Evolutionary conservation across 2,329 filamentous ascomycete species (phyloP), one percentile per base, ranked within the genome.

Genomic region (Apiospora phragmitis): DNA sequence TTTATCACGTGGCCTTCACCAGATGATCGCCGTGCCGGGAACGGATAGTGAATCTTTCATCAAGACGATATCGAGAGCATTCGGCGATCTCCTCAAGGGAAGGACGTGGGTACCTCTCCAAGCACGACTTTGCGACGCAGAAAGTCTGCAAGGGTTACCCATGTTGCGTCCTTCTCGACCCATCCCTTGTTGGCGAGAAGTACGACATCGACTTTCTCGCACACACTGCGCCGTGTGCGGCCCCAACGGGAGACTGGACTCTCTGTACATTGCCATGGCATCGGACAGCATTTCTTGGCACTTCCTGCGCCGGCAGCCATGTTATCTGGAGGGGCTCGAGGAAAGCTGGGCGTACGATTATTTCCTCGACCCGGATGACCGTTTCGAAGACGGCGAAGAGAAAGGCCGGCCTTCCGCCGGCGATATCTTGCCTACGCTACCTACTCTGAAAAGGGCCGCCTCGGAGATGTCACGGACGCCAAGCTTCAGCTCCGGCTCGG

Each of bases 261-360:
- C 88, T 26, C 78, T 90, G 18, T 90, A 90, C 74, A 88, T 90
- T 70, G 87, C 88, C 70, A 87, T 89, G 86, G 80, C 82, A 16
- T 76, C 82, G 7, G 84, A 87, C 70, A 85, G 84, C 8, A 80
- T 90, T n/a, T 87, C 87, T 2, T 90, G 88, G 88, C 82, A 85
- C 71, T 84, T 83, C 43, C 79, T 90, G 41, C 82, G 82, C 69
- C 80, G 83, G 43, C 82, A 85, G 4, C 84, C 85, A 0, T 80
- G 85, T 2, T 87, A 84, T 72, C 79, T 87, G 8, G 81, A 86
- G 16, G 87, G 87, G 1, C 81, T 90, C 0, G 88, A 90, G 73
- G 82, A 82, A 4, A 84, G 85, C 73, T 90, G 88, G 88, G 81
- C 79, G 0, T 83, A 85, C 70, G 88, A 90, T 70, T 74, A 79